A percentile compares a stretch with the other conserved stretches of the same genome.
These are phyloP conservation scores for Antrodiella citrinella DNA, from an alignment of 768 basidiomycete genomes.

Conservation along the genomic window DNA sequence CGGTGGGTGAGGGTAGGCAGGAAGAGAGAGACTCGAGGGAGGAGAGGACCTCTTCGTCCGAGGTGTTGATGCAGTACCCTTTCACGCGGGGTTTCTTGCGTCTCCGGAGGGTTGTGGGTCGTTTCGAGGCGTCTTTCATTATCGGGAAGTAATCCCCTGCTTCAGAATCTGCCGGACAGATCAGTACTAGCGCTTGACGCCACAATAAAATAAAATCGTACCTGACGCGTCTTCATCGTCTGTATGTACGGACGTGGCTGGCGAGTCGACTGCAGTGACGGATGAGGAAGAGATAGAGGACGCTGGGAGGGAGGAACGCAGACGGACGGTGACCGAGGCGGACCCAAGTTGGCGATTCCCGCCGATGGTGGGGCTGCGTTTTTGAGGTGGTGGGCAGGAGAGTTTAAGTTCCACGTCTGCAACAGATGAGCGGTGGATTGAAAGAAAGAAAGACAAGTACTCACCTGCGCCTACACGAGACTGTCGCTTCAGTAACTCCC, in stretches of 20 bases:
- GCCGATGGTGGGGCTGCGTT: slow-evolving; percentile 13
- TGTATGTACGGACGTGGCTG: slow-evolving; percentile 1
- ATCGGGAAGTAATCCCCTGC: no score
- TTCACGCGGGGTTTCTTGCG: neutral
- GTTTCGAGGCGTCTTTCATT: no score
- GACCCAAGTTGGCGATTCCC: slow-evolving; percentile 10
- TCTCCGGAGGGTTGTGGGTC: neutral
- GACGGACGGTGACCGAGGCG: slow-evolving; percentile 14
- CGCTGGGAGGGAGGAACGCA: slow-evolving; percentile 2
- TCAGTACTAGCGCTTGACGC: no score
- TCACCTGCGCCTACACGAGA: slow-evolving; percentile 34
- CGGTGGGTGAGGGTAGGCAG: slow-evolving; percentile 5
- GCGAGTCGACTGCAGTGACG: neutral
- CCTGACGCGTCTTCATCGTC: neutral
- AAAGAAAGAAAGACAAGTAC: slow-evolving; percentile 15
- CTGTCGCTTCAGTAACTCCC: slow-evolving; percentile 44
- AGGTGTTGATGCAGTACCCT: slow-evolving; percentile 4
- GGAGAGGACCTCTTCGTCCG: slow-evolving; percentile 1
- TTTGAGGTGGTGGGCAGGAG: slow-evolving; percentile 17
- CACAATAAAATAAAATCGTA: no score
- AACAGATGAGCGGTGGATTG: neutral
- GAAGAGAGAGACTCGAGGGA: slow-evolving; percentile 13
- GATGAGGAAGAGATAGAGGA: slow-evolving; percentile 2
- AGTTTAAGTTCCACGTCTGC: slow-evolving; percentile 15
- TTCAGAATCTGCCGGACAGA: no score